Conservation (phyloP, 2,329 filamentous ascomycete species). For the Botrytis fragariae region DNA sequence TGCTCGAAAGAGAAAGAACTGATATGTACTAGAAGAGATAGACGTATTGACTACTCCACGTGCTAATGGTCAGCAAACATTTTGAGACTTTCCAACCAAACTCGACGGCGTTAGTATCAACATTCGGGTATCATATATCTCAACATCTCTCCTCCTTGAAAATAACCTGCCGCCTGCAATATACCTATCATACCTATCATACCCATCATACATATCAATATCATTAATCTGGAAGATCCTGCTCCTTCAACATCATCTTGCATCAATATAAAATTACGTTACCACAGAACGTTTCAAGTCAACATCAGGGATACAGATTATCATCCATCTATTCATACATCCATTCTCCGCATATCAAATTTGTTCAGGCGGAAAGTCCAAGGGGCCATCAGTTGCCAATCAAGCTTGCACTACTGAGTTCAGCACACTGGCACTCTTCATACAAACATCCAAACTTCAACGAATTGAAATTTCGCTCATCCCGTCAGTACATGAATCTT, state of each 20-base stretch:
- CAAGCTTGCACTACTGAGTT: not conserved
- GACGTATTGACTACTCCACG: constrained; percentile 19
- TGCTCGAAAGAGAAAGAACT: constrained; percentile 18
- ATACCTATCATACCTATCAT: not conserved
- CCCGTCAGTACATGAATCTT: constrained; percentile 17
- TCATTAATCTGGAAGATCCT: constrained; percentile 17
- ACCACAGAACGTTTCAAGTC: constrained; percentile 9
- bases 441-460: not conserved
- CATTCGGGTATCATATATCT: constrained; percentile 23
- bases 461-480: not conserved
- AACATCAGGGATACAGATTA: constrained; percentile 2
- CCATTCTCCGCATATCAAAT: not conserved
- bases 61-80: constrained; percentile 18
- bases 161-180: constrained; percentile 1
- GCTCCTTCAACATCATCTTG: constrained; percentile 13
- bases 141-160: constrained; percentile 2
- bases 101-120: constrained; percentile 22
- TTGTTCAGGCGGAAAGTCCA: not conserved
- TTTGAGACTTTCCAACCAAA: constrained; percentile 19
- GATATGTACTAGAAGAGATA: constrained; percentile 21
- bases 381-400: constrained; percentile 1
- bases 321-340: not conserved
- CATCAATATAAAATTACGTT: constrained; percentile 15
- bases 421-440: not conserved
- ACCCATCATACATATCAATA: not conserved